Evolutionary conservation across 208 protist genomes (phyloP).

Genomic region (Leishmania major): DNA sequence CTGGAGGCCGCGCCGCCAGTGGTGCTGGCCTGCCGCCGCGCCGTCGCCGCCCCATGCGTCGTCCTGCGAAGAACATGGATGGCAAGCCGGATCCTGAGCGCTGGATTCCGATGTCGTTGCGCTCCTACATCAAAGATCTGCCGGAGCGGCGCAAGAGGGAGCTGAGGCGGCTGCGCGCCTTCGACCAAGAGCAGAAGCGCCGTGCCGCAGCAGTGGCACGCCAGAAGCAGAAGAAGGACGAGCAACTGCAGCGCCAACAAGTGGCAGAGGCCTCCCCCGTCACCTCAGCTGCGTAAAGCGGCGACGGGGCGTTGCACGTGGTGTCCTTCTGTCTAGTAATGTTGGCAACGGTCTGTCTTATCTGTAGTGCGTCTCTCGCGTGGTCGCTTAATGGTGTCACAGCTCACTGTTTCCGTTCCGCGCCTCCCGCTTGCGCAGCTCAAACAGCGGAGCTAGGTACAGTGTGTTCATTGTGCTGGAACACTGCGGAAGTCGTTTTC

Average conservation of each 20-base stretch:
- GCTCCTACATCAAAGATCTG: slow-evolving; percentile 86
- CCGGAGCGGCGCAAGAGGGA: slow-evolving; percentile 81
- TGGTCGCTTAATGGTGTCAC: background rate
- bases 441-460: background rate
- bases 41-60: slow-evolving; percentile 45
- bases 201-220: slow-evolving; percentile 33
- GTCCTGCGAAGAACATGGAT: slow-evolving; percentile 72
- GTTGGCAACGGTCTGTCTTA: background rate
- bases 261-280: background rate
- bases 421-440: background rate
- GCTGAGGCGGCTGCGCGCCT: slow-evolving; percentile 76
- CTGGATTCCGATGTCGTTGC: slow-evolving; percentile 83
- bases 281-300: background rate
- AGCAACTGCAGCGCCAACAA: background rate
- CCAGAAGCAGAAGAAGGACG: slow-evolving; percentile 27
- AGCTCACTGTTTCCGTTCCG: background rate
- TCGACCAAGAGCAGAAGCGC: slow-evolving; percentile 85
- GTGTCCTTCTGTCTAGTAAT: background rate
- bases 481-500: background rate
- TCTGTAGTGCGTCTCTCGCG: background rate
- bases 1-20: background rate
- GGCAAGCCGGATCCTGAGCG: slow-evolving; percentile 82
- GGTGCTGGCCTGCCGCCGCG: slow-evolving; percentile 25
- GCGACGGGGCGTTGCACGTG: background rate
- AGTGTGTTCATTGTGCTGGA: background rate